Percentiles rank a stretch among this genome's conserved stretches.
phyloP scores from a whole-genome alignment of 2,329 filamentous ascomycete species.

The Colletotrichum salicis region DNA sequence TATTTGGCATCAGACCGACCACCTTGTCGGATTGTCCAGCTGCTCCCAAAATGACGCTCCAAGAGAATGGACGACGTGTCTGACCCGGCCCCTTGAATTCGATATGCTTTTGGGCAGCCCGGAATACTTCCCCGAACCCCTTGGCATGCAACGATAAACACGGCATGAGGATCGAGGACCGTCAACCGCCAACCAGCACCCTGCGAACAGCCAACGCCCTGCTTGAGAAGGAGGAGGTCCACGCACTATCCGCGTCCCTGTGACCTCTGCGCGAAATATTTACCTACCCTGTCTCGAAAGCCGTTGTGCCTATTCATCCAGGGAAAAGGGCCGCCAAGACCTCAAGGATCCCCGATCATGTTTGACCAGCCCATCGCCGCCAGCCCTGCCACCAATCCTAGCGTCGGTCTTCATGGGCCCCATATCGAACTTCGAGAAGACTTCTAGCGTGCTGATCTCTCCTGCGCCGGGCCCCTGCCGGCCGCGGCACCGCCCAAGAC shows the following conservation, averaged over 20 bases:
- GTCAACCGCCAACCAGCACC: background rate
- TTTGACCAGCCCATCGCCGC: background rate
- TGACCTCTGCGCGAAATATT: constrained; percentile 9
- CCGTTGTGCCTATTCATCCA: background rate
- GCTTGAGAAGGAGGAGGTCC: background rate
- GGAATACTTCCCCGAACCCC: background rate
- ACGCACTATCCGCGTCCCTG: background rate
- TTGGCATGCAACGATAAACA: background rate
- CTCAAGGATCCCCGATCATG: background rate
- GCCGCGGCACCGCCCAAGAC: background rate
- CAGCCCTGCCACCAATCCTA: background rate
- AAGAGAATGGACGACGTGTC: background rate
- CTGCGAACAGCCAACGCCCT: background rate
- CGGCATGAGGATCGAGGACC: no score
- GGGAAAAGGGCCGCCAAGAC: background rate
- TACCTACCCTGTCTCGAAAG: background rate
- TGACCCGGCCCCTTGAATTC: background rate
- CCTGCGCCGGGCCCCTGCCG: background rate
- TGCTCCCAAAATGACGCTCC: background rate
- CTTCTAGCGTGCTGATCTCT: constrained; percentile 22
- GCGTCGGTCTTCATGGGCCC: background rate
- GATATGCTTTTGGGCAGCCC: background rate
- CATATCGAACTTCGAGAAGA: constrained; percentile 18
- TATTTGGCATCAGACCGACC: background rate
- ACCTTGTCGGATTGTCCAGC: background rate